Conservation (phyloP, 805 yeast genomes). For the Cyberlindnera xishuangbannaensis region DNA sequence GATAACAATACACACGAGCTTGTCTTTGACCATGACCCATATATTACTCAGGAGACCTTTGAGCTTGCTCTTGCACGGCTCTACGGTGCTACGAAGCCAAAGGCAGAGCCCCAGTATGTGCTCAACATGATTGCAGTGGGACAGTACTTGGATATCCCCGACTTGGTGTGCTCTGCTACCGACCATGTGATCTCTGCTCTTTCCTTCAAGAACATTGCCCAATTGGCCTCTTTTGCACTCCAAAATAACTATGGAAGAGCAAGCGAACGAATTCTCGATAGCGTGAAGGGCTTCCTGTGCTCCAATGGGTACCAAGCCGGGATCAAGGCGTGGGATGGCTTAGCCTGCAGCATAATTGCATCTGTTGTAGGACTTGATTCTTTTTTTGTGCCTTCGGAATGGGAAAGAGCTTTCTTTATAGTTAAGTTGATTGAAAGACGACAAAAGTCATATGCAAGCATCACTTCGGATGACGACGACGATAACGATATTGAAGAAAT, state of each 20-base stretch:
- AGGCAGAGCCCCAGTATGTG: constrained; percentile 31
- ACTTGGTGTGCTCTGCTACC: constrained; percentile 39
- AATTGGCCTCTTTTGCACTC: constrained; percentile 36
- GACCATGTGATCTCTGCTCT: constrained; percentile 31
- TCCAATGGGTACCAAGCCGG: constrained; percentile 47
- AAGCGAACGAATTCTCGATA: constrained; percentile 38
- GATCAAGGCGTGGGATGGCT: constrained; percentile 38
- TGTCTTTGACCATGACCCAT: constrained; percentile 35
- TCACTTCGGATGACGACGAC: constrained; percentile 2
- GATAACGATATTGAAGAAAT: constrained; percentile 20
- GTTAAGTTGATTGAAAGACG: constrained; percentile 37
- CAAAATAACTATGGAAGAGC: constrained; percentile 41
- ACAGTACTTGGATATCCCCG: constrained; percentile 41
- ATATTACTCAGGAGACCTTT: constrained; percentile 40
- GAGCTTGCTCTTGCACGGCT: constrained; percentile 42
- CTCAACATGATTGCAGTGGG: constrained; percentile 43
- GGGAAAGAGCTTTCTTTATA: constrained; percentile 48
- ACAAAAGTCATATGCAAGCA: constrained; percentile 2
- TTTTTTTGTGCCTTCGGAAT: constrained; percentile 49
- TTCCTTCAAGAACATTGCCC: constrained; percentile 32
- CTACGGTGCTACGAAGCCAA: constrained; percentile 37
- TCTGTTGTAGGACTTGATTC: constrained; percentile 43
- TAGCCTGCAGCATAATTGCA: constrained; percentile 37
- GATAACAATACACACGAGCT: constrained; percentile 23
- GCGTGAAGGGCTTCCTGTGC: constrained; percentile 40